Conservation (phyloP, 169 alveolate species). For the Theileria sp. region DNA sequence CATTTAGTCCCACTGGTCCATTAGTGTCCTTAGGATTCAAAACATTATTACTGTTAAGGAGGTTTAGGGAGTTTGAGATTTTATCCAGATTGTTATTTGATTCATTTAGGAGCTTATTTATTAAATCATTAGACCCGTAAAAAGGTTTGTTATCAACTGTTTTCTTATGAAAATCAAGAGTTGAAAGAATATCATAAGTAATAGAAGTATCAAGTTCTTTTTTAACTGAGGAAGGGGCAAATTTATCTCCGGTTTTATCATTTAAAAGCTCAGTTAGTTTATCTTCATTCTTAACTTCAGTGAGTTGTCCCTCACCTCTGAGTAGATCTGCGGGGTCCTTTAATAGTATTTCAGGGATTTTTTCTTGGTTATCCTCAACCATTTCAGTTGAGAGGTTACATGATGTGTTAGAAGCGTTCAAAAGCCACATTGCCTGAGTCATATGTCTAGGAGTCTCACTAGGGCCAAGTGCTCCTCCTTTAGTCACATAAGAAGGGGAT, state of each 20-base stretch:
- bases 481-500: neutral
- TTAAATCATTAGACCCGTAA: neutral
- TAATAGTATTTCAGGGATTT: slow-evolving; percentile 59
- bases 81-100: neutral
- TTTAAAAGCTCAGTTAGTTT: slow-evolving; percentile 39
- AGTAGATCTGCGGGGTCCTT: slow-evolving; percentile 63
- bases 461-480: neutral
- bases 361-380: slow-evolving; percentile 50
- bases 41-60: neutral
- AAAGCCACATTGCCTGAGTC: slow-evolving; percentile 63
- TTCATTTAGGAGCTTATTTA: neutral
- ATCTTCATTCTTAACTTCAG: slow-evolving; percentile 21
- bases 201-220: neutral
- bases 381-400: slow-evolving; percentile 34
- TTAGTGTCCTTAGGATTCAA: neutral
- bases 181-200: slow-evolving; percentile 20
- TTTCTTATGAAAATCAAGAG: slow-evolving; percentile 11
- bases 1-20: neutral
- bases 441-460: slow-evolving; percentile 28
- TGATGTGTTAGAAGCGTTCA: slow-evolving; percentile 44
- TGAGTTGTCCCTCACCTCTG: slow-evolving; percentile 15
- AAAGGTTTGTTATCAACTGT: neutral
- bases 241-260: neutral
- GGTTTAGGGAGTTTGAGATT: neutral
- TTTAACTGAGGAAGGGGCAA: neutral